Evolutionary conservation across 345 rosid genomes (phyloP).

Genomic region (Rhizophora mangle): DNA sequence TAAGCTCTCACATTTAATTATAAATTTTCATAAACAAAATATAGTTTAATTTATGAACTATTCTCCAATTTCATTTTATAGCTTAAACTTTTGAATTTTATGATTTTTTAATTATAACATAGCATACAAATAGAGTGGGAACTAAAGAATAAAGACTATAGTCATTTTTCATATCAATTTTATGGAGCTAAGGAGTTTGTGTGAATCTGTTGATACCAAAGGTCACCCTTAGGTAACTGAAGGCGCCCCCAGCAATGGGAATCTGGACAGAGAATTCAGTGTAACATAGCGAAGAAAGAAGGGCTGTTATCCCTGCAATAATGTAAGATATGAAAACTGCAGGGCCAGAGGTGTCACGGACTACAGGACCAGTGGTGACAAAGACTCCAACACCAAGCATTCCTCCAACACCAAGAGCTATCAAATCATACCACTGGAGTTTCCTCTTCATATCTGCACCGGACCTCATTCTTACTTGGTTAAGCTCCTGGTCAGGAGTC

Average conservation of each 20-base stretch:
- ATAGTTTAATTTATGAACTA: conserved; percentile 35
- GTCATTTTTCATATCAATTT: not conserved
- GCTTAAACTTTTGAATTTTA: conserved; percentile 1
- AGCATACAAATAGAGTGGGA: not conserved
- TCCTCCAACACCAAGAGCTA: conserved; percentile 91
- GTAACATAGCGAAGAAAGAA: conserved; percentile 88
- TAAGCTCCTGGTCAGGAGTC: conserved; percentile 87
- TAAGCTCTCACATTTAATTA: no score
- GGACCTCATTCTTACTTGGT: conserved; percentile 80
- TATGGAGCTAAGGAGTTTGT: not conserved
- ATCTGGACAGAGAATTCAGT: conserved; percentile 87
- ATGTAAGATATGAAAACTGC: conserved; percentile 80
- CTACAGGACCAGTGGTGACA: conserved; percentile 77
- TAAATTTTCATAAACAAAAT: no score
- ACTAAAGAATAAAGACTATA: not conserved
- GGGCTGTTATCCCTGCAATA: conserved; percentile 77
- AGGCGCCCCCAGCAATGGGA: conserved; percentile 97
- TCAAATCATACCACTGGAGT: conserved; percentile 72
- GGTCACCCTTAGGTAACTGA: conserved; percentile 88
- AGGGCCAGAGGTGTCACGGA: conserved; percentile 61
- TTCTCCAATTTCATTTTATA: conserved; percentile 48
- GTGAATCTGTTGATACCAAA: conserved; percentile 51
- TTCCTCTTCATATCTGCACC: conserved; percentile 96
- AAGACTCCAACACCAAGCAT: conserved; percentile 97
- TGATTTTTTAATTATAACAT: not conserved